phyloP scores from a whole-genome alignment of 148 eudicot genomes.

The Chenopodium suecicum region DNA sequence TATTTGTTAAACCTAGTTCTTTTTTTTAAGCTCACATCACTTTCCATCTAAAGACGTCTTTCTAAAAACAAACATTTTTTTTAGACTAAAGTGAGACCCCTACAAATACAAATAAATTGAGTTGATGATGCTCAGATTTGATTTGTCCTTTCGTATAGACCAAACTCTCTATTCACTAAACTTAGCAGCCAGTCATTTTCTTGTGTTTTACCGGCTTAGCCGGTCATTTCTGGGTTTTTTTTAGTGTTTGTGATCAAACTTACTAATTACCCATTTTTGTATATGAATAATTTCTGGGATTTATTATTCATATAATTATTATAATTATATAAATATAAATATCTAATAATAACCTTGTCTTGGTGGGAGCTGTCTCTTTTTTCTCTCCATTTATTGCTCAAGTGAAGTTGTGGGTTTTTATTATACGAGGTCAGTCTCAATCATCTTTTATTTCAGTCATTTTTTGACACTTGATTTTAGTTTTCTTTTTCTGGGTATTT shows the following conservation, averaged over 20 bases:
- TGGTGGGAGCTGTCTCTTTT: neutral
- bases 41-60: constrained; percentile 18
- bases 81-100: neutral
- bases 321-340: neutral
- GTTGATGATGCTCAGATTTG: no score
- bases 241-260: neutral
- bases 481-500: neutral
- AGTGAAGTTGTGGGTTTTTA: constrained; percentile 15
- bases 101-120: neutral
- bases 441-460: neutral
- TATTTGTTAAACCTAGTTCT: constrained; percentile 16
- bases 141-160: constrained; percentile 2
- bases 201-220: constrained; percentile 9
- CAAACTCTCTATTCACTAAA: neutral
- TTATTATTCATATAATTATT: neutral
- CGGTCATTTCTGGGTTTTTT: neutral
- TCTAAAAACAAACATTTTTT: neutral
- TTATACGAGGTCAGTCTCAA: constrained; percentile 21
- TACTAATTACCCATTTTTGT: neutral
- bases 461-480: constrained; percentile 2
- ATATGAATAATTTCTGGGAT: no score
- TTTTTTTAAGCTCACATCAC: constrained; percentile 12
- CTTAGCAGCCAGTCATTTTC: neutral
- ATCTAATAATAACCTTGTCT: neutral
- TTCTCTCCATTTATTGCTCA: neutral